A percentile compares a stretch with the other conserved stretches of the same genome.
These are phyloP conservation scores for Psidium friedrichsthalianum DNA, from an alignment of 345 rosid genomes.

Conservation along the genomic window DNA sequence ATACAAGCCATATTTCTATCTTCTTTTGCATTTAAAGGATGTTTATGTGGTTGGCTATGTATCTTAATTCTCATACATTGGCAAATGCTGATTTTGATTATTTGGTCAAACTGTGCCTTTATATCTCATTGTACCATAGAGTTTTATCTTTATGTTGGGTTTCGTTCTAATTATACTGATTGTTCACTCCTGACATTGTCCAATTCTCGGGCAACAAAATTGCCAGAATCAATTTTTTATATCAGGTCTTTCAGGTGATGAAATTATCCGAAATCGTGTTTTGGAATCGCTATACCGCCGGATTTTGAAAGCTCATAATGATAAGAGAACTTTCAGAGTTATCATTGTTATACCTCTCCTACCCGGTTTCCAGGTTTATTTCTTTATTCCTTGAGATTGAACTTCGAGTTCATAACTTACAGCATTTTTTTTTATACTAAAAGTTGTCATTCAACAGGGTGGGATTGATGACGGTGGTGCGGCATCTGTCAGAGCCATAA, in stretches of 20 bases:
- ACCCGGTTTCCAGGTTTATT: slow-evolving; percentile 90
- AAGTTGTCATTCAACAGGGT: slow-evolving; percentile 43
- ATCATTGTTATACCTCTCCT: slow-evolving; percentile 89
- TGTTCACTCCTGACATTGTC: slow-evolving; percentile 24
- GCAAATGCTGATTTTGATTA: background rate
- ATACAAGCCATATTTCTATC: background rate
- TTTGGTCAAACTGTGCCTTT: background rate
- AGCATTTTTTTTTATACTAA: background rate
- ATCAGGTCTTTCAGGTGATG: slow-evolving; percentile 97
- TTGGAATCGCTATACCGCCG: slow-evolving; percentile 81
- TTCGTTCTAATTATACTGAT: background rate
- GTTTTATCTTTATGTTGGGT: background rate
- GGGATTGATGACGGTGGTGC: slow-evolving; percentile 96
- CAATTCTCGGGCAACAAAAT: slow-evolving; percentile 24
- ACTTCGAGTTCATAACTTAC: background rate
- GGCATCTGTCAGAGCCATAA: slow-evolving; percentile 97
- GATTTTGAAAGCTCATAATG: slow-evolving; percentile 73
- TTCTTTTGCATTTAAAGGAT: background rate
- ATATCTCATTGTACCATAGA: background rate
- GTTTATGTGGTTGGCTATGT: background rate
- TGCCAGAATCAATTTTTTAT: slow-evolving; percentile 98
- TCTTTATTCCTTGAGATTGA: background rate
- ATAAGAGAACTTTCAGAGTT: slow-evolving; percentile 77
- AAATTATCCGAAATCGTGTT: slow-evolving; percentile 71
- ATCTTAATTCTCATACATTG: background rate